Percentiles rank a stretch among this genome's conserved stretches.
Evolutionary conservation across 1,284 basidiomycete species (phyloP).

Genomic region (Stygiomarasmius scandens): DNA sequence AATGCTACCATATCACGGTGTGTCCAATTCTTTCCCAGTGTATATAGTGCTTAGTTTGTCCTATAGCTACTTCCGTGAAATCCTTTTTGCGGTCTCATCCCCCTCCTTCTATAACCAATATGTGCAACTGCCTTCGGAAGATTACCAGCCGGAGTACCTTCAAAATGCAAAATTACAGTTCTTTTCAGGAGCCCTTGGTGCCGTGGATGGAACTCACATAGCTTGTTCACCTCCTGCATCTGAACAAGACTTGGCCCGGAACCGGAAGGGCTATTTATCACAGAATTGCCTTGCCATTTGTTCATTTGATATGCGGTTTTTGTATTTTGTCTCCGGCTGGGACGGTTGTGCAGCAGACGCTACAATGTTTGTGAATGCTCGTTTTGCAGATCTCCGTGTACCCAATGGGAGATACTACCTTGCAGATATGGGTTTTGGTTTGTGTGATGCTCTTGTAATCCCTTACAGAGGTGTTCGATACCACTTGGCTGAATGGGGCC

Average conservation of each 20-base stretch:
- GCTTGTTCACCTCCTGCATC: conserved; percentile 19
- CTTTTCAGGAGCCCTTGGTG: conserved; percentile 26
- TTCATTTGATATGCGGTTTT: conserved; percentile 20
- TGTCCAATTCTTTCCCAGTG: neutral
- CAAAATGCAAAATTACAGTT: conserved; percentile 21
- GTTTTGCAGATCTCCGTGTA: conserved; percentile 18
- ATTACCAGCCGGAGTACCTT: neutral
- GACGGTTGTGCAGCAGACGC: conserved; percentile 25
- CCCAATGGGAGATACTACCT: conserved; percentile 24
- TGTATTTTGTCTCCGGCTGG: conserved; percentile 24
- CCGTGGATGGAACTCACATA: conserved; percentile 30
- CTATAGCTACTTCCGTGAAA: conserved; percentile 3
- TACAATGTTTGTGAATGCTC: conserved; percentile 19
- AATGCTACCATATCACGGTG: conserved; percentile 10
- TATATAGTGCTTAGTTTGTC: neutral
- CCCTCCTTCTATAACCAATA: conserved; percentile 7
- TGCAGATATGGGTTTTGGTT: conserved; percentile 24
- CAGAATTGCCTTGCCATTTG: conserved; percentile 15
- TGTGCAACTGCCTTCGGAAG: conserved; percentile 2
- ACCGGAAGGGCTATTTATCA: conserved; percentile 15
- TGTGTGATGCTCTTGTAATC: conserved; percentile 31
- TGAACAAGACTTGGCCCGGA: conserved; percentile 10
- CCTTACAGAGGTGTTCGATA: conserved; percentile 37
- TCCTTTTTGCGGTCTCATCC: conserved; percentile 5
- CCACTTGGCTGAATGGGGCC: conserved; percentile 38